These are phyloP conservation scores for Evernia prunastri DNA, from an alignment of 495 filamentous ascomycete species.

Conservation along the genomic window DNA sequence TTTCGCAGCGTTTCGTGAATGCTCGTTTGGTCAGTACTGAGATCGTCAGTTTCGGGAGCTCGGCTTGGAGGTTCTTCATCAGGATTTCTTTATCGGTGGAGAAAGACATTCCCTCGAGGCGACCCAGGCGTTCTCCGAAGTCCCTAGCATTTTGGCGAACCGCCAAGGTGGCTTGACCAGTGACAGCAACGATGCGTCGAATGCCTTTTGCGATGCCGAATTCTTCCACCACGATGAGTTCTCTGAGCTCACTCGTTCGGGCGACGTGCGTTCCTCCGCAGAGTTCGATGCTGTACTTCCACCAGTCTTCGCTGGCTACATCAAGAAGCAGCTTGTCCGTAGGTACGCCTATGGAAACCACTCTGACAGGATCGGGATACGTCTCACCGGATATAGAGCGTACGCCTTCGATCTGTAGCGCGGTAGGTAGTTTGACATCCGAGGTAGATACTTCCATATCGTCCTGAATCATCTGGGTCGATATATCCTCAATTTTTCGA, in stretches of 20 bases:
- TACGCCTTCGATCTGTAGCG: constrained; percentile 77
- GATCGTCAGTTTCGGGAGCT: constrained; percentile 71
- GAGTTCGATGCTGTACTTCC: constrained; percentile 83
- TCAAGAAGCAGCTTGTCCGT: constrained; percentile 76
- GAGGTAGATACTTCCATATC: constrained; percentile 82
- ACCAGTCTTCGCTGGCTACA: constrained; percentile 77
- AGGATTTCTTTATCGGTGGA: constrained; percentile 68
- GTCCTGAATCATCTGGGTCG: constrained; percentile 79
- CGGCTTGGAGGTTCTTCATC: constrained; percentile 72
- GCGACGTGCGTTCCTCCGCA: constrained; percentile 96
- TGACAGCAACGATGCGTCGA: constrained; percentile 92
- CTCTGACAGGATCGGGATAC: constrained; percentile 92
- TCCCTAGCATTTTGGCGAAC: constrained; percentile 70
- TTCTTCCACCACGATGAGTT: constrained; percentile 87
- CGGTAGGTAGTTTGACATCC: constrained; percentile 76
- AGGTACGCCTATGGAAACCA: constrained; percentile 90
- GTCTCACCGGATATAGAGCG: constrained; percentile 96
- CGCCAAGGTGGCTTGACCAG: constrained; percentile 75
- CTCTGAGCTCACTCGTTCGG: constrained; percentile 86
- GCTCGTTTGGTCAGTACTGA: constrained; percentile 76
- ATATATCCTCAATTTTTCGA: constrained; percentile 75
- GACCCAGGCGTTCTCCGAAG: constrained; percentile 60
- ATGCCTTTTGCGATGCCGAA: constrained; percentile 95
- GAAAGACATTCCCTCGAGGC: constrained; percentile 61
- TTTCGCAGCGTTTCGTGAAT: constrained; percentile 65